Base-by-base conservation (phyloP, 23 red algal genomes). In the Gracilariopsis chorda region DNA sequence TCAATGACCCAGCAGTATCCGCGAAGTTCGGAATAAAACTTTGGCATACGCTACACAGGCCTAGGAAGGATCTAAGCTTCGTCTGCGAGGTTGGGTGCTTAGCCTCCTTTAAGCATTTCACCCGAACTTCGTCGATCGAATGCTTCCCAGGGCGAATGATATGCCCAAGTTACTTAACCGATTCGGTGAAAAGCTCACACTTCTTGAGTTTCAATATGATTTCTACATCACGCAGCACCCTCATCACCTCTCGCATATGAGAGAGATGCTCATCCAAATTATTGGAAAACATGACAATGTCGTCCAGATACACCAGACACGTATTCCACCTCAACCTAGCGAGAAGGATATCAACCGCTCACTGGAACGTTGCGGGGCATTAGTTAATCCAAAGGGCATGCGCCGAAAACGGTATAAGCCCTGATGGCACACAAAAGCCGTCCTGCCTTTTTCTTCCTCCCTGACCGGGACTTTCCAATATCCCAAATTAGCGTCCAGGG, bases 271-370 rank as follows among this genome's bases (percentile, higher is more conserved):
- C 33, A 16, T 80, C 87, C 35, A 33, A 45, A 48, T 64, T 80
- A 32, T 65, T 63, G 2, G 72, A 80, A 58, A 91, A 91, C 5
- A 91, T 63, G n/a, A 67, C 42, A 20, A 91, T 49, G 58, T 62
- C 39, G 32, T 91, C 51, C 10, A 91, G 60, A 68, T 91, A 91
- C 17, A 91, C 87, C 14, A 80, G 32, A 67, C 87, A 91, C 2
- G 56, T 67, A 25, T 80, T 4, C 71, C 87, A 91, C 32, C 64
- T 79, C 4, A 65, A 67, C 8, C 16, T 9, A 32, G 30, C 19
- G 6, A 68, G 20, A 0, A 63, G 21, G 20, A 91, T 55, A 68
- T 91, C 72, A 19, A 91, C 34, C 20, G 72, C 73, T 33, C 87
- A 20, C 56, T 80, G 87, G 52, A 91, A 91, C 3, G 72, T 91